phyloP scores from a whole-genome alignment of 441 rosid species.

The Populus trichocarpa region DNA sequence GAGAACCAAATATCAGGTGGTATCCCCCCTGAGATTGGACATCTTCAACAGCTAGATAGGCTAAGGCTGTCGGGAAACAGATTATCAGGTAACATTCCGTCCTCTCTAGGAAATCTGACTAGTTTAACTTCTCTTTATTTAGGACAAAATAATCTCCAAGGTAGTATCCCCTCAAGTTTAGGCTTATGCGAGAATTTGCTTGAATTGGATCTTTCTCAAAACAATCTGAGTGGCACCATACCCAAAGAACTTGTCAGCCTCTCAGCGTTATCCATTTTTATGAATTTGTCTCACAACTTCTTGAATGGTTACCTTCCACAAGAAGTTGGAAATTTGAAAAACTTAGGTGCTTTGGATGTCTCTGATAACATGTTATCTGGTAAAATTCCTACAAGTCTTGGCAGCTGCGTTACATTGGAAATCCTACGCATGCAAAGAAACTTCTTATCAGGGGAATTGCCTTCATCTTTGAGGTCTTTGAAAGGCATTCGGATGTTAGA shows the following conservation, averaged over 20 bases:
- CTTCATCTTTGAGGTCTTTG: not conserved
- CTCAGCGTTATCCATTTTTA: conserved; percentile 17
- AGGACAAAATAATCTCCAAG: conserved; percentile 23
- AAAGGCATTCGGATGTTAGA: not conserved
- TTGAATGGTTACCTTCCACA: conserved; percentile 11
- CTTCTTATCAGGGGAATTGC: not conserved
- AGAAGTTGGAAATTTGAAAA: conserved; percentile 14
- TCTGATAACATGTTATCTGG: conserved; percentile 17
- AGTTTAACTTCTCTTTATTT: conserved; percentile 4
- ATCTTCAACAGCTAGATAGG: conserved; percentile 19
- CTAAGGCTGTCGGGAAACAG: conserved; percentile 4
- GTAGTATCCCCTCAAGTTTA: conserved; percentile 34
- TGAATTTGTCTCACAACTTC: conserved; percentile 13
- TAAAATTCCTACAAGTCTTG: conserved; percentile 4
- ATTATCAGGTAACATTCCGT: conserved; percentile 36
- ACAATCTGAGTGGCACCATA: conserved; percentile 32
- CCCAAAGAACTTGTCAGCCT: conserved; percentile 27
- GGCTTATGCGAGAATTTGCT: conserved; percentile 27
- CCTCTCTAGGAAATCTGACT: conserved; percentile 31
- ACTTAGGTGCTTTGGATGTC: not conserved
- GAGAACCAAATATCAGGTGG: conserved; percentile 3
- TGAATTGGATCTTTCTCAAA: conserved; percentile 18
- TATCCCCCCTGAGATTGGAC: conserved; percentile 14
- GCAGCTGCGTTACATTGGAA: not conserved
- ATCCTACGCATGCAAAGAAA: not conserved